Evolutionary conservation across 768 basidiomycete genomes (phyloP).

Genomic region (Steccherinum ochraceum): DNA sequence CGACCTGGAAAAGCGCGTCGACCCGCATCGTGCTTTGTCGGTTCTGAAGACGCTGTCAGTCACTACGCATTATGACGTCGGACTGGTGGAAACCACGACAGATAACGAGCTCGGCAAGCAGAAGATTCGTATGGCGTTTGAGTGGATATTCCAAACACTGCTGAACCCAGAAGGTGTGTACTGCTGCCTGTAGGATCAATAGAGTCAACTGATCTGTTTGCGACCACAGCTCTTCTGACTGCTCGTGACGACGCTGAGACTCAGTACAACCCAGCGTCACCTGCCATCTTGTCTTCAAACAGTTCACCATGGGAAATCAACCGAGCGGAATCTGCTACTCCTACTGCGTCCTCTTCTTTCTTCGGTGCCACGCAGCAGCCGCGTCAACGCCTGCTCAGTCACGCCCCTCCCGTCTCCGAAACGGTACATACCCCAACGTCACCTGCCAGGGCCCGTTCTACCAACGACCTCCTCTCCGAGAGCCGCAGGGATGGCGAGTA

Average conservation of each 20-base stretch:
- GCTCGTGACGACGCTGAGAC: background rate
- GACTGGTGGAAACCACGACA: constrained; percentile 69
- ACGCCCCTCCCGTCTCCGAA: background rate
- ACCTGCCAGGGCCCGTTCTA: constrained; percentile 49
- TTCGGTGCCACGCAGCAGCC: constrained; percentile 5
- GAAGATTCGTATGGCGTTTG: constrained; percentile 71
- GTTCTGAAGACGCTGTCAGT: constrained; percentile 30
- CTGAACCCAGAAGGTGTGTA: background rate
- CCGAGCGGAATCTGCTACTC: constrained; percentile 42
- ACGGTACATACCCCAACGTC: constrained; percentile 33
- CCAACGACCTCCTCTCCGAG: constrained; percentile 47
- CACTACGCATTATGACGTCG: constrained; percentile 51
- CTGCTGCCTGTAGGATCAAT: too few species aligned
- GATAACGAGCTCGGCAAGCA: constrained; percentile 50
- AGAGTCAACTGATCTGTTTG: constrained; percentile 27
- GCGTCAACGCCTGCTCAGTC: background rate
- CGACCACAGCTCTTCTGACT: background rate
- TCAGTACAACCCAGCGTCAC: constrained; percentile 60
- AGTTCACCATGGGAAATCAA: constrained; percentile 44
- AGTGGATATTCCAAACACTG: constrained; percentile 49
- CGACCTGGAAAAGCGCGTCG: constrained; percentile 55
- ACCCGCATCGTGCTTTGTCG: constrained; percentile 44
- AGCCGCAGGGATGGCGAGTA: constrained; percentile 20
- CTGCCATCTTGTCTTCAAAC: constrained; percentile 46
- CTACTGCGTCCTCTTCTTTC: constrained; percentile 36